phyloP scores from a whole-genome alignment of 345 rosid species.

The Psidium friedrichsthalianum region DNA sequence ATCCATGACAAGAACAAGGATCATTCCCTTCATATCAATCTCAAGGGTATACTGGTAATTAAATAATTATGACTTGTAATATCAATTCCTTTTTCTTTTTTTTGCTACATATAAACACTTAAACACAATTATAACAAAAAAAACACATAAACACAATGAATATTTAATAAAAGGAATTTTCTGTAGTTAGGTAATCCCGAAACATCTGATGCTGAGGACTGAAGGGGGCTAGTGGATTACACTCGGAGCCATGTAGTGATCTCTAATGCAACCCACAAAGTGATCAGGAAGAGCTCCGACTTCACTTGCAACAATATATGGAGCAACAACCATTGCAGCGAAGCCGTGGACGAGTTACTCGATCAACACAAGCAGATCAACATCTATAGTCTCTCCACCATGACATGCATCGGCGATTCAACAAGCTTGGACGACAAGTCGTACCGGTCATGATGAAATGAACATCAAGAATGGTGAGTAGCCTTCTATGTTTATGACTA shows the following conservation, averaged over 20 bases:
- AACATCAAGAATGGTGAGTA: constrained; percentile 38
- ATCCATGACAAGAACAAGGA: constrained; percentile 52
- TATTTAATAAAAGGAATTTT: neutral
- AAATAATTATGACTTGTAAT: neutral
- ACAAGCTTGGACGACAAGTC: constrained; percentile 10
- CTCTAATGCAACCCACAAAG: constrained; percentile 71
- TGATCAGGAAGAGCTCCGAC: constrained; percentile 40
- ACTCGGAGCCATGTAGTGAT: constrained; percentile 94
- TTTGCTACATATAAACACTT: neutral
- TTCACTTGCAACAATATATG: constrained; percentile 51
- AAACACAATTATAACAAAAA: neutral
- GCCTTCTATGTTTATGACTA: neutral
- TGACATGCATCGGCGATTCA: constrained; percentile 35
- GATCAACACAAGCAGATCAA: constrained; percentile 66
- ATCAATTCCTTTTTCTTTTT: neutral
- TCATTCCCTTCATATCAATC: constrained; percentile 39
- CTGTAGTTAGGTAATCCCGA: constrained; percentile 84
- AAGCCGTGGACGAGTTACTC: constrained; percentile 51
- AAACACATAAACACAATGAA: too few species aligned
- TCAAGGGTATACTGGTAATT: constrained; percentile 73
- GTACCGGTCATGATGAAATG: constrained; percentile 21
- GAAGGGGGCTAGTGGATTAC: constrained; percentile 74
- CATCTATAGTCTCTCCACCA: constrained; percentile 70
- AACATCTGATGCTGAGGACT: constrained; percentile 64
- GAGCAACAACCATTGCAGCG: constrained; percentile 38